These are phyloP conservation scores for Carex littledalei DNA, from an alignment of 176 grass and related monocot genomes.

Conservation along the genomic window DNA sequence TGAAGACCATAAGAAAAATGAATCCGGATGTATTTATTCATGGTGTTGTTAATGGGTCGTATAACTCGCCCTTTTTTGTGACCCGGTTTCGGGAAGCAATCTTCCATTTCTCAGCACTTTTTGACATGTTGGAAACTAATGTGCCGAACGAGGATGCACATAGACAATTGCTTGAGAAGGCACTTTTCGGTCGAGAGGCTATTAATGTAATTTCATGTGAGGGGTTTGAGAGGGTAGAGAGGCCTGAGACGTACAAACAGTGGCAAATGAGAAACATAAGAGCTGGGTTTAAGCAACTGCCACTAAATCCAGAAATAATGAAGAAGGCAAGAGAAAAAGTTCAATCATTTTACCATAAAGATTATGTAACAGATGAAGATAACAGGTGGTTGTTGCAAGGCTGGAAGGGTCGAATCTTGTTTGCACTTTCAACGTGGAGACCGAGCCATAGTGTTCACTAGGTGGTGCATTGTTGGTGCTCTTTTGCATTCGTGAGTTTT, in stretches of 20 bases:
- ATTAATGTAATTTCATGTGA: slow-evolving; percentile 84
- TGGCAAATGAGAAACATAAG: slow-evolving; percentile 67
- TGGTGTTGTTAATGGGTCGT: slow-evolving; percentile 68
- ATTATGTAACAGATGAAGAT: slow-evolving; percentile 78
- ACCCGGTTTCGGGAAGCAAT: slow-evolving; percentile 84
- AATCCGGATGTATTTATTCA: slow-evolving; percentile 75
- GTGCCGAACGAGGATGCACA: slow-evolving; percentile 58
- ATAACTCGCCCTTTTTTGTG: slow-evolving; percentile 81
- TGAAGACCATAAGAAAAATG: slow-evolving; percentile 88
- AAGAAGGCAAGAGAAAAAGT: slow-evolving; percentile 64
- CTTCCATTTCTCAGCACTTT: slow-evolving; percentile 70
- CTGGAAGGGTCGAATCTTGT: slow-evolving; percentile 86
- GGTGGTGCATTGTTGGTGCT: background rate
- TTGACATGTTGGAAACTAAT: slow-evolving; percentile 80
- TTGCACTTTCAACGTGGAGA: slow-evolving; percentile 77
- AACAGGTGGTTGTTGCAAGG: slow-evolving; percentile 80
- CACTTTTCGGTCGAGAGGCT: slow-evolving; percentile 60
- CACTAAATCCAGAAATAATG: slow-evolving; percentile 64
- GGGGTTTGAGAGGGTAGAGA: slow-evolving; percentile 86
- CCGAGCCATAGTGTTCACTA: slow-evolving; percentile 21
- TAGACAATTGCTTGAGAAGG: slow-evolving; percentile 64
- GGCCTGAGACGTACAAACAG: slow-evolving; percentile 87
- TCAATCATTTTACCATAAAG: slow-evolving; percentile 57
- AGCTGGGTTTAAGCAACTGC: slow-evolving; percentile 78
- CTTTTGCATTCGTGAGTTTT: background rate